Evolutionary conservation across 2,329 filamentous ascomycete genomes (phyloP), one percentile per base, ranked within the genome.

Genomic region (Hymenoscyphus scutula): DNA sequence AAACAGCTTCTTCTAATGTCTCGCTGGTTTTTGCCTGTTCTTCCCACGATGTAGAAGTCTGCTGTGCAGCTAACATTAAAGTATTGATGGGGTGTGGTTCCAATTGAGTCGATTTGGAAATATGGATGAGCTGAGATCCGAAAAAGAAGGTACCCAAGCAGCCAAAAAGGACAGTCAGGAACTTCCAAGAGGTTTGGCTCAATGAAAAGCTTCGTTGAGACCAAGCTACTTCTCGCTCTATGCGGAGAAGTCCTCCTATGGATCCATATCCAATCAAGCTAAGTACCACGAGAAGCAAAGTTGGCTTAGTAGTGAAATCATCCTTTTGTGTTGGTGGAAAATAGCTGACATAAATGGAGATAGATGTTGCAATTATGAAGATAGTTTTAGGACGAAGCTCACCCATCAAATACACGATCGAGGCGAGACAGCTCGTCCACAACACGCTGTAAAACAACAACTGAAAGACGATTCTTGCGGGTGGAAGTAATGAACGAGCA

Each of bases 21-120:
- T 59, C 58, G 51, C 64, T 68, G 5, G 29, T 27, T n/a, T 51
- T 17, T 11, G 68, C 68, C 59, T 68, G 65, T 15, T 51, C 60
- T 23, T 38, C 19, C 67, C 67, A 69, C 13, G 53, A 17, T 11
- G 27, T 25, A 13, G 61, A 59, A 29, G 34, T 53, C 11, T 23
- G 30, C 10, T 56, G 54, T 13, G 64, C 61, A 38, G 62, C 57
- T 7, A 61, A 48, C 11, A 68, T 64, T 29, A 69, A 61, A 10
- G 30, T 34, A 8, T 64, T 23, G 27, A 69, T 66, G 13, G 67
- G 67, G 59, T 68, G 56, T 34, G 37, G 62, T 15, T 34, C 29
- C 23, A 10, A 32, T 29, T 13, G 25, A 19, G 19, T 58, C n/a
- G 55, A 41, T 27, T 25, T 34, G 37, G 27, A 34, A 13, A 48